A percentile compares a stretch with the other conserved stretches of the same genome.
Evolutionary conservation across 169 alveolate genomes (phyloP).

Genomic region (Cryptosporidium muris): DNA sequence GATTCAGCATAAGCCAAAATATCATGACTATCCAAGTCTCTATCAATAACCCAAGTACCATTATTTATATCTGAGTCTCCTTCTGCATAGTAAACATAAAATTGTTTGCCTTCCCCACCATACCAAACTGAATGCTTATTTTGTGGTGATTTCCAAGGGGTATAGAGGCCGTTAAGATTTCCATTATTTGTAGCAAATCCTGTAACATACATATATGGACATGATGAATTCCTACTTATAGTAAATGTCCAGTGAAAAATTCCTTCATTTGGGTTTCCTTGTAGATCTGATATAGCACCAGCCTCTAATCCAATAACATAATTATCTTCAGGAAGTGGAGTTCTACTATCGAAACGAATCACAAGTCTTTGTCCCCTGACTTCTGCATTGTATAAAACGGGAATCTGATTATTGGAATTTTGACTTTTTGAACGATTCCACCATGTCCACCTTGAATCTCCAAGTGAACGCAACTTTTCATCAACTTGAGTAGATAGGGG

Average conservation of each 20-base stretch:
- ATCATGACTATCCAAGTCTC: slow-evolving; percentile 72
- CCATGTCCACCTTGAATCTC: slow-evolving; percentile 45
- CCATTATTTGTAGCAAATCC: slow-evolving; percentile 77
- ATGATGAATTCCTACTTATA: slow-evolving; percentile 73
- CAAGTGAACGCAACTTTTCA: not conserved
- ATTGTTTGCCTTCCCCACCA: slow-evolving; percentile 74
- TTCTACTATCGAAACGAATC: slow-evolving; percentile 71
- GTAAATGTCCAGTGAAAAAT: slow-evolving; percentile 66
- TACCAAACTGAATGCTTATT: slow-evolving; percentile 76
- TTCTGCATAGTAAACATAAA: slow-evolving; percentile 71
- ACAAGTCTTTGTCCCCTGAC: slow-evolving; percentile 71
- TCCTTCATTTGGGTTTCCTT: slow-evolving; percentile 75
- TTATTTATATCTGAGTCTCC: slow-evolving; percentile 25
- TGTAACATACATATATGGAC: slow-evolving; percentile 77
- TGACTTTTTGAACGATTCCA: slow-evolving; percentile 56
- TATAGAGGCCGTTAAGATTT: slow-evolving; percentile 75
- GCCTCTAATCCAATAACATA: slow-evolving; percentile 72
- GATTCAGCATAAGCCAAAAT: slow-evolving; percentile 74
- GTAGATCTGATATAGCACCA: slow-evolving; percentile 73
- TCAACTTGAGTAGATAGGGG: not conserved
- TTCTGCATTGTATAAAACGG: slow-evolving; percentile 65
- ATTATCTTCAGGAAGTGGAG: slow-evolving; percentile 76
- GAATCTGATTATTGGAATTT: not conserved
- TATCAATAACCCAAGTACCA: slow-evolving; percentile 77
- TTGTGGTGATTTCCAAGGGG: slow-evolving; percentile 74